Evolutionary conservation across 1,139 yeast genomes (phyloP).

Genomic region (Nematodospora anomalae): DNA sequence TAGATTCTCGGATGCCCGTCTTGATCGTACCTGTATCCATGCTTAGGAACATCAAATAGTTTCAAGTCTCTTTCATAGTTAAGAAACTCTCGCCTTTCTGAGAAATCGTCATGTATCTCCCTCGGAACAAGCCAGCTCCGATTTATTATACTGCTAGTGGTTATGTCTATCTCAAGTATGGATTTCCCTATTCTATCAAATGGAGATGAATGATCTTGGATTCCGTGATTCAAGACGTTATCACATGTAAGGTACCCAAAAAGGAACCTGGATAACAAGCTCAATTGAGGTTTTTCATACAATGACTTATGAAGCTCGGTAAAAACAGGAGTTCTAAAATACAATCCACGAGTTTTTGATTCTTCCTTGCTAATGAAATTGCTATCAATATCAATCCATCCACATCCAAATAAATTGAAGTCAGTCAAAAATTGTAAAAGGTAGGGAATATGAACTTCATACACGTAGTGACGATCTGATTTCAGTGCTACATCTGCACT

Average conservation of each 20-base stretch:
- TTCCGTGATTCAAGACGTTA: constrained; percentile 25
- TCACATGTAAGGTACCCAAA: constrained; percentile 18
- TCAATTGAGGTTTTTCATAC: constrained; percentile 10
- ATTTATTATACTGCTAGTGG: constrained; percentile 59
- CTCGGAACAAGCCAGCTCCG: constrained; percentile 45
- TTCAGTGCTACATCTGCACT: constrained; percentile 5
- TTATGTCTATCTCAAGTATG: constrained; percentile 67
- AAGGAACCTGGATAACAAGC: constrained; percentile 17
- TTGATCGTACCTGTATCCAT: constrained; percentile 16
- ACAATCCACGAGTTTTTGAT: constrained; percentile 18
- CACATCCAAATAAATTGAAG: constrained; percentile 81
- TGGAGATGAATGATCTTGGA: constrained; percentile 25
- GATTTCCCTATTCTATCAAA: constrained; percentile 54
- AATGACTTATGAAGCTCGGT: constrained; percentile 7
- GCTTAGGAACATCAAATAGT: constrained; percentile 7
- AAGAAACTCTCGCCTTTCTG: constrained; percentile 25
- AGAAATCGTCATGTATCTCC: constrained; percentile 51
- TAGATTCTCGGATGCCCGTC: constrained; percentile 26
- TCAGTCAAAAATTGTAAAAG: constrained; percentile 78
- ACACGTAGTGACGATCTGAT: constrained; percentile 24
- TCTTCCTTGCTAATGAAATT: constrained; percentile 7
- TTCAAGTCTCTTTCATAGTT: constrained; percentile 9
- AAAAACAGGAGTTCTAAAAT: constrained; percentile 42
- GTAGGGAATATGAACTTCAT: constrained; percentile 81
- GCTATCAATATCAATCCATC: constrained; percentile 54